Conservation (phyloP, 129 eudicot genomes). For the Centrapalus pauciflorus region DNA sequence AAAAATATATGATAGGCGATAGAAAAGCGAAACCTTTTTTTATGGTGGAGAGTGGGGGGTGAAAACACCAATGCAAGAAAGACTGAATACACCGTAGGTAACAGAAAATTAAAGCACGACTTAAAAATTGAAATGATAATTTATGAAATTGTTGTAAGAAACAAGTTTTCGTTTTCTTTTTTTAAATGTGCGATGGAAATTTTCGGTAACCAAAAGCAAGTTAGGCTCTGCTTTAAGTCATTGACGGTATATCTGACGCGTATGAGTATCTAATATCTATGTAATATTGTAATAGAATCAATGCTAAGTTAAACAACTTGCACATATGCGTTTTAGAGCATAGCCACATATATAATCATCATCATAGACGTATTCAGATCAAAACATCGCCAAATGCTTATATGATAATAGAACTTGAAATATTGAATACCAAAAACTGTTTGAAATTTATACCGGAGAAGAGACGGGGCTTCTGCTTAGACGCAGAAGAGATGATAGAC, state of each 20-base stretch:
- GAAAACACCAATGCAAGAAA: too few relatives aligned
- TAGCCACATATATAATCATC: background rate
- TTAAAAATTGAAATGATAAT: too few relatives aligned
- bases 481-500: slow-evolving; percentile 65
- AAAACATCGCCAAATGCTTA: background rate
- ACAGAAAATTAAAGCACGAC: too few relatives aligned
- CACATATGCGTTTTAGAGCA: background rate
- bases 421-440: background rate
- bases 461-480: slow-evolving; percentile 54
- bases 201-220: too few relatives aligned
- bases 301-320: background rate
- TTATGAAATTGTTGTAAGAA: too few relatives aligned
- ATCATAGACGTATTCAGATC: slow-evolving; percentile 7
- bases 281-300: background rate
- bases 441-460: slow-evolving; percentile 45
- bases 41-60: too few relatives aligned
- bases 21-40: too few relatives aligned
- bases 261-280: background rate
- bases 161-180: too few relatives aligned
- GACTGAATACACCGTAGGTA: too few relatives aligned
- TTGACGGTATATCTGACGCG: background rate
- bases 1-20: too few relatives aligned
- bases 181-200: too few relatives aligned
- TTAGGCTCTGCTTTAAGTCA: background rate
- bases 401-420: background rate